Evolutionary conservation across 2,329 filamentous ascomycete species (phyloP).

Genomic region (Fusarium domesticum): DNA sequence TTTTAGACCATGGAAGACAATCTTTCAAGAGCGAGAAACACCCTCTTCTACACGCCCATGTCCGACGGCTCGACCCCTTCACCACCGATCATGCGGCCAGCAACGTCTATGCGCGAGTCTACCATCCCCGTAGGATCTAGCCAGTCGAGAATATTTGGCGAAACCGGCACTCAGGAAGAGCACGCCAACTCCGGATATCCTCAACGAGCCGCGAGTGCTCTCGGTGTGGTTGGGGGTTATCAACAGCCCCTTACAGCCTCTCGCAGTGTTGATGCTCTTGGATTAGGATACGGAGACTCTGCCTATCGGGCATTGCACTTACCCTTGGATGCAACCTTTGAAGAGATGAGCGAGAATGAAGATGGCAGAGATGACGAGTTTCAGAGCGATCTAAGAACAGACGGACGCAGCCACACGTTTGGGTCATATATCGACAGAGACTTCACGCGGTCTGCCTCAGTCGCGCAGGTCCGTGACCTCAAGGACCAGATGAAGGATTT

Average conservation of each 20-base stretch:
- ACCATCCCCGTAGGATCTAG: slow-evolving; percentile 13
- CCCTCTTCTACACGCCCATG: slow-evolving; percentile 47
- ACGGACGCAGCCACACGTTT: slow-evolving; percentile 45
- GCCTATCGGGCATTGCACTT: slow-evolving; percentile 40
- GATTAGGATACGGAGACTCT: slow-evolving; percentile 28
- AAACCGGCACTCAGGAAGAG: slow-evolving; percentile 27
- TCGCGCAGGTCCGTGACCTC: slow-evolving; percentile 68
- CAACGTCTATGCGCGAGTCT: slow-evolving; percentile 24
- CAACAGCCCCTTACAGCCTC: slow-evolving; percentile 47
- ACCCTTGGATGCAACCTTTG: slow-evolving; percentile 44
- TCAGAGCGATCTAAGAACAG: slow-evolving; percentile 25
- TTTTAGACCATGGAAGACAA: slow-evolving; percentile 89
- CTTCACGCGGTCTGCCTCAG: slow-evolving; percentile 65
- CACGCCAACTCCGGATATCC: slow-evolving; percentile 36
- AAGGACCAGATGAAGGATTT: slow-evolving; percentile 83
- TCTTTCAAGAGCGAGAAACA: slow-evolving; percentile 71
- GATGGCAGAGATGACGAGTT: slow-evolving; percentile 26
- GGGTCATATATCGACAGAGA: slow-evolving; percentile 44
- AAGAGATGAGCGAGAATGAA: slow-evolving; percentile 55
- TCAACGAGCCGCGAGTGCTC: slow-evolving; percentile 62
- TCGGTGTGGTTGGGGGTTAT: slow-evolving; percentile 58
- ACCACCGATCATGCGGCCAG: slow-evolving; percentile 41
- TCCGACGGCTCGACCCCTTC: slow-evolving; percentile 54
- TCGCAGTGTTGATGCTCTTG: slow-evolving; percentile 43
- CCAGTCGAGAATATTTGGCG: slow-evolving; percentile 35